phyloP scores from a whole-genome alignment of 768 basidiomycete genomes.

The Phallus indusiatus region DNA sequence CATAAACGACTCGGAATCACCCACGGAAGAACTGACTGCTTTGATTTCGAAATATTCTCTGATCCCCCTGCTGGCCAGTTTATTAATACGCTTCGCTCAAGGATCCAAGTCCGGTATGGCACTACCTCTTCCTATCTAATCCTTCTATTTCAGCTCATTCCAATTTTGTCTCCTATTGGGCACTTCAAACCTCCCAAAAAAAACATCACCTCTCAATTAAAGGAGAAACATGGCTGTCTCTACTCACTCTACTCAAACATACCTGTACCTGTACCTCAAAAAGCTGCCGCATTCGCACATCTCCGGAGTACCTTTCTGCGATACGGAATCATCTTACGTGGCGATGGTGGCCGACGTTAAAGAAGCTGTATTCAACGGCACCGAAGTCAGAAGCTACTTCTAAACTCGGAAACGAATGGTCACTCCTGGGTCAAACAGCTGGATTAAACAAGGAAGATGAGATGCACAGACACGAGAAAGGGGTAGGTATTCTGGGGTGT shows the following conservation, averaged over 20 bases:
- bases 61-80: constrained; percentile 1
- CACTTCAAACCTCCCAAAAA: too few relatives aligned
- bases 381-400: background rate
- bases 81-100: constrained; percentile 1
- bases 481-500: background rate
- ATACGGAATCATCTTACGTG: constrained; percentile 4
- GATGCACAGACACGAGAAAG: background rate
- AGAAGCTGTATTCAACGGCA: background rate
- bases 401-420: background rate
- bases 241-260: constrained; percentile 7
- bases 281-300: constrained; percentile 7
- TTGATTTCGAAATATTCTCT: background rate
- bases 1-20: constrained; percentile 1
- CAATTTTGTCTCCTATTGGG: background rate
- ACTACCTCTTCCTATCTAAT: background rate
- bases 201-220: too few relatives aligned
- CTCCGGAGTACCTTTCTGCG: constrained; percentile 1
- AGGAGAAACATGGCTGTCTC: constrained; percentile 6
- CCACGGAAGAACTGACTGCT: constrained; percentile 4
- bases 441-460: background rate
- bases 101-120: constrained; percentile 1
- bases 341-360: constrained; percentile 6
- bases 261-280: constrained; percentile 6
- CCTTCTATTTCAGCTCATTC: background rate
- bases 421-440: constrained; percentile 1